A percentile compares a stretch with the other conserved stretches of the same genome.
Conservation (phyloP, 345 rosid species). For the Triadica sebifera region DNA sequence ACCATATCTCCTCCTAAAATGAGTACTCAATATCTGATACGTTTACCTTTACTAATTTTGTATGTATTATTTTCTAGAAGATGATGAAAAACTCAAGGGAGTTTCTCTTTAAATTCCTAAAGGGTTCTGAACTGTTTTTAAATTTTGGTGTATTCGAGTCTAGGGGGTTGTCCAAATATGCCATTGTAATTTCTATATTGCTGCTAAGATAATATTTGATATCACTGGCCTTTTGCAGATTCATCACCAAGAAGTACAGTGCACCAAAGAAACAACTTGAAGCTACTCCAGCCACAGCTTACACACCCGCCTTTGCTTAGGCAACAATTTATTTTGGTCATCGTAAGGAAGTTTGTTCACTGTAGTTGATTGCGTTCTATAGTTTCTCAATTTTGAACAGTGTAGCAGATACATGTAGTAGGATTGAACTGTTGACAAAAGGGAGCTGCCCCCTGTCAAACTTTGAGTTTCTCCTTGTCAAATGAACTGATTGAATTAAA, state of each 20-base stretch:
- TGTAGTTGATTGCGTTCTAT: background rate
- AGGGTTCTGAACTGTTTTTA: background rate
- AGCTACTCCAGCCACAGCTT: slow-evolving; percentile 68
- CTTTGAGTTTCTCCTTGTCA: background rate
- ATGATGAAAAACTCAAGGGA: background rate
- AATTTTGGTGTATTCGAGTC: background rate
- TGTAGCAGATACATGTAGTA: slow-evolving; percentile 8
- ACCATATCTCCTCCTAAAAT: background rate
- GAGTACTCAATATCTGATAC: no score
- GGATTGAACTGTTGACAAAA: slow-evolving; percentile 1
- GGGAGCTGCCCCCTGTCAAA: slow-evolving; percentile 6
- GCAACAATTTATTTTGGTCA: background rate
- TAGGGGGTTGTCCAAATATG: background rate
- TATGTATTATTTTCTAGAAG: background rate
- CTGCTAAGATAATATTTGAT: background rate
- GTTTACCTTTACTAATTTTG: no score
- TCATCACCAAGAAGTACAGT: slow-evolving; percentile 81
- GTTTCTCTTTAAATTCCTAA: background rate
- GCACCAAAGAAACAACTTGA: slow-evolving; percentile 54
- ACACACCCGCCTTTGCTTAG: slow-evolving; percentile 64
- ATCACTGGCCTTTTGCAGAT: slow-evolving; percentile 40
- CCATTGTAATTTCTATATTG: no score
- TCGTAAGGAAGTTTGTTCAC: background rate
- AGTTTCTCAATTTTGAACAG: slow-evolving; percentile 1
- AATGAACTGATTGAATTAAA: slow-evolving; percentile 19